Evolutionary conservation across 1,139 yeast genomes (phyloP).

Genomic region (Nakaseomyces uthaithaninus): DNA sequence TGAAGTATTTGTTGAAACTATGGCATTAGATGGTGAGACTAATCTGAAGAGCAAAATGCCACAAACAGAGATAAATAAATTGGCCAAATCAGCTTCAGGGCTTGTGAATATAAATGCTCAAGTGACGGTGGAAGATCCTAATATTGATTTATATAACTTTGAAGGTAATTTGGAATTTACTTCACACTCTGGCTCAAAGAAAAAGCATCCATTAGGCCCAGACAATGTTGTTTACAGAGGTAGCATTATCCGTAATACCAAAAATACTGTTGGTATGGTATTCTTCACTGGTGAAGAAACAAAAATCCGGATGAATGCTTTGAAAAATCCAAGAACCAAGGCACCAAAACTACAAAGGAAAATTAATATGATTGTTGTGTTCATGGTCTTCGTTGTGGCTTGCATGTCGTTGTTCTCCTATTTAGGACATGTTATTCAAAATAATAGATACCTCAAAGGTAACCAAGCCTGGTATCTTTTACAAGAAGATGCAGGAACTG

Average conservation of each 20-base stretch:
- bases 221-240: conserved; percentile 86
- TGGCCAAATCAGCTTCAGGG: conserved; percentile 43
- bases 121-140: conserved; percentile 80
- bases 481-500: conserved; percentile 72
- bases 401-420: conserved; percentile 71
- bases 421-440: conserved; percentile 61
- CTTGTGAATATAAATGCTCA: conserved; percentile 45
- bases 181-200: conserved; percentile 21
- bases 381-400: conserved; percentile 80
- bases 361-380: conserved; percentile 73
- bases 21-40: conserved; percentile 97
- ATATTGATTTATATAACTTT: conserved; percentile 80
- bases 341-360: conserved; percentile 84
- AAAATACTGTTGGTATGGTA: conserved; percentile 64
- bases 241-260: conserved; percentile 76
- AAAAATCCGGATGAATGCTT: conserved; percentile 90
- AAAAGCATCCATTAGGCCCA: conserved; percentile 56
- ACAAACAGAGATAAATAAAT: conserved; percentile 49
- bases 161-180: conserved; percentile 56
- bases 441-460: conserved; percentile 35
- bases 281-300: conserved; percentile 94
- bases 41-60: conserved; percentile 72
- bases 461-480: conserved; percentile 64
- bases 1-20: conserved; percentile 83
- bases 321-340: conserved; percentile 80